phyloP scores from a whole-genome alignment of 2,329 filamentous ascomycete species.

The Magnaporthiopsis incrustans region DNA sequence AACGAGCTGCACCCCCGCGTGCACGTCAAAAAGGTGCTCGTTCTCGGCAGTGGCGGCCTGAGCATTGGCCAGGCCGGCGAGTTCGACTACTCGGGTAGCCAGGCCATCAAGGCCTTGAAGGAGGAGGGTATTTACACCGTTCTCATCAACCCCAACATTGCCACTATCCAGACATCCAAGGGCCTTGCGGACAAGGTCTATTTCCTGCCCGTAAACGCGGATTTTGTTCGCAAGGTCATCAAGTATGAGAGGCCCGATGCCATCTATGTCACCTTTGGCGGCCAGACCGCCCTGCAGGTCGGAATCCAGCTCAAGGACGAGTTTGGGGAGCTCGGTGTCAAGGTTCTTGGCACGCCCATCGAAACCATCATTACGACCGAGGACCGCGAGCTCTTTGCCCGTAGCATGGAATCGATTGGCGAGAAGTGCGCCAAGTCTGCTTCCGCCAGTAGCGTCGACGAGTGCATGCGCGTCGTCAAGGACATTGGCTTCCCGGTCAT shows the following conservation, averaged over 20 bases:
- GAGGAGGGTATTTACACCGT: constrained; percentile 98
- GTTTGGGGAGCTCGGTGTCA: constrained; percentile 84
- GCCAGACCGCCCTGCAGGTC: constrained; percentile 92
- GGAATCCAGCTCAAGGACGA: constrained; percentile 97
- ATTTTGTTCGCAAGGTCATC: constrained; percentile 97
- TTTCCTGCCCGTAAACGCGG: constrained; percentile 92
- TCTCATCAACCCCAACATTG: constrained; percentile 98
- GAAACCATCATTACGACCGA: constrained; percentile 98
- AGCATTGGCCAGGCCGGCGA: constrained; percentile 97
- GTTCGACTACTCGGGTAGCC: constrained; percentile 97
- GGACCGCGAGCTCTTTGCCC: constrained; percentile 92
- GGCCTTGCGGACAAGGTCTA: constrained; percentile 98
- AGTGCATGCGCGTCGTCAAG: constrained; percentile 82
- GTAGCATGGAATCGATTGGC: constrained; percentile 96
- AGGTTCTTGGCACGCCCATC: constrained; percentile 92
- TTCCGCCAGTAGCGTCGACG: constrained; percentile 79
- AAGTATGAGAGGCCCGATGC: constrained; percentile 89
- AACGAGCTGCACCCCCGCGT: constrained; percentile 68
- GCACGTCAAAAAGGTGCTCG: constrained; percentile 85
- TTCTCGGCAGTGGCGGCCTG: constrained; percentile 88
- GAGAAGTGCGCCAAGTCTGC: constrained; percentile 98
- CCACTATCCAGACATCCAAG: constrained; percentile 97
- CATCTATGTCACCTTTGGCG: constrained; percentile 96
- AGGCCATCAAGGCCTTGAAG: constrained; percentile 97
- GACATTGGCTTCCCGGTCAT: constrained; percentile 95